Conservation (phyloP, 495 filamentous ascomycete species). For the Penicillium robsamsonii region DNA sequence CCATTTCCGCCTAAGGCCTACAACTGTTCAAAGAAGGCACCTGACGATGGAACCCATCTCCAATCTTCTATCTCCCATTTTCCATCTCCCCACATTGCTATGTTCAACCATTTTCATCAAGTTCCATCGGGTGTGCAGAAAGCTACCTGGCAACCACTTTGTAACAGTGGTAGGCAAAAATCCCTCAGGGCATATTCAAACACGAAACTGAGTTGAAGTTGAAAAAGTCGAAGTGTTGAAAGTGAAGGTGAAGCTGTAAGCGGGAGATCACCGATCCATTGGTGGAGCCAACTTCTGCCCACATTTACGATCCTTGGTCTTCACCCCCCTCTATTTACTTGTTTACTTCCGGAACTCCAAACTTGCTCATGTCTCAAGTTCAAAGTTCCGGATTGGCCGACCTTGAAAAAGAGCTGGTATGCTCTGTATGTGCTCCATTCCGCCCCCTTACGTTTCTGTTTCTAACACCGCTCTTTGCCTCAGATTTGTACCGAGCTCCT, state of each 20-base stretch:
- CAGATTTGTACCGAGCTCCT: slow-evolving; percentile 97
- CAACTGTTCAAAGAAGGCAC: background rate
- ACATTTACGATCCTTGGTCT: slow-evolving; percentile 14
- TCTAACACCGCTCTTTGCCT: slow-evolving; percentile 7
- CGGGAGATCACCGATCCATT: slow-evolving; percentile 7
- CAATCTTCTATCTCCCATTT: background rate
- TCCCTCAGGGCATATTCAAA: background rate
- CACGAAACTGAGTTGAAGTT: background rate
- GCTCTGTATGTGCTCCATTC: slow-evolving; percentile 66
- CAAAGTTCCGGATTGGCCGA: slow-evolving; percentile 47
- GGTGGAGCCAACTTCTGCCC: slow-evolving; percentile 9
- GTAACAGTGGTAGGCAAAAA: background rate
- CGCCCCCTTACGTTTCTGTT: slow-evolving; percentile 21
- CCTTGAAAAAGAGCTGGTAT: slow-evolving; percentile 86
- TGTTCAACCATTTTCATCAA: background rate
- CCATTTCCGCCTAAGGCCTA: background rate
- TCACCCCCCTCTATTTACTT: slow-evolving; percentile 7
- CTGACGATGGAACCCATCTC: background rate
- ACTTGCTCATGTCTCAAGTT: slow-evolving; percentile 25
- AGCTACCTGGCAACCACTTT: background rate
- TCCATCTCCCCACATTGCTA: background rate
- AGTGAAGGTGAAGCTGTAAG: slow-evolving; percentile 12
- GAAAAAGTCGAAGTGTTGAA: background rate
- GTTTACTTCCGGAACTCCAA: background rate
- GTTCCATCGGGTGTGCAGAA: background rate